These are phyloP conservation scores for Populus hybrid DNA, from an alignment of 441 rosid species.

Conservation along the genomic window DNA sequence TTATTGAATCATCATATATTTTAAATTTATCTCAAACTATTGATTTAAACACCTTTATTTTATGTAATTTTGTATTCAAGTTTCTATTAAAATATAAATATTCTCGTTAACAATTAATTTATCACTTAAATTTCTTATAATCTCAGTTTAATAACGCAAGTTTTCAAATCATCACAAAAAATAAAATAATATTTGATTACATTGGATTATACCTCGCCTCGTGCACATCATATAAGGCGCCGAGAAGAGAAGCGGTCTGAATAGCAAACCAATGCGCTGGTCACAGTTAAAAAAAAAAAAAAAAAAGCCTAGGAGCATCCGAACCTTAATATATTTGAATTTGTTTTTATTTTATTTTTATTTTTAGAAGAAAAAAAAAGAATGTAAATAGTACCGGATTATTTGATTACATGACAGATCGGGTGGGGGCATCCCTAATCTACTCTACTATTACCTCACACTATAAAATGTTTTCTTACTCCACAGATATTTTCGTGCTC, in stretches of 20 bases:
- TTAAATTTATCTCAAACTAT: neutral
- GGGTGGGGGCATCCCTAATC: neutral
- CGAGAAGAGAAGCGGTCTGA: neutral
- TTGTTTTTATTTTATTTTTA: too few species aligned
- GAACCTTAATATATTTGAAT: neutral
- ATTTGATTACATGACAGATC: slow-evolving; percentile 25
- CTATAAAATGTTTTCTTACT: too few species aligned
- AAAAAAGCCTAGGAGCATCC: slow-evolving; percentile 13
- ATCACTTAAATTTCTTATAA: too few species aligned
- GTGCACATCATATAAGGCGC: neutral
- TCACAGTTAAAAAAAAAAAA: neutral
- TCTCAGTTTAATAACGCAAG: too few species aligned
- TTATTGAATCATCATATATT: too few species aligned
- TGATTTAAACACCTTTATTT: neutral
- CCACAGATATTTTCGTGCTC: too few species aligned
- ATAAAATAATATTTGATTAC: too few species aligned
- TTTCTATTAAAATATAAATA: too few species aligned
- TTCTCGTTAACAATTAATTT: too few species aligned
- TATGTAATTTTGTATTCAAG: too few species aligned
- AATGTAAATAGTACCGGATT: neutral
- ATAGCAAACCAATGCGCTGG: neutral
- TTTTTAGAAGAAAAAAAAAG: too few species aligned
- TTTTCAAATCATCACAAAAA: too few species aligned
- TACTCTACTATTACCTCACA: neutral
- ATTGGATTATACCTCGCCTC: neutral